Evolutionary conservation across 1,139 yeast genomes (phyloP).

Genomic region (Geotrichum armillariae): DNA sequence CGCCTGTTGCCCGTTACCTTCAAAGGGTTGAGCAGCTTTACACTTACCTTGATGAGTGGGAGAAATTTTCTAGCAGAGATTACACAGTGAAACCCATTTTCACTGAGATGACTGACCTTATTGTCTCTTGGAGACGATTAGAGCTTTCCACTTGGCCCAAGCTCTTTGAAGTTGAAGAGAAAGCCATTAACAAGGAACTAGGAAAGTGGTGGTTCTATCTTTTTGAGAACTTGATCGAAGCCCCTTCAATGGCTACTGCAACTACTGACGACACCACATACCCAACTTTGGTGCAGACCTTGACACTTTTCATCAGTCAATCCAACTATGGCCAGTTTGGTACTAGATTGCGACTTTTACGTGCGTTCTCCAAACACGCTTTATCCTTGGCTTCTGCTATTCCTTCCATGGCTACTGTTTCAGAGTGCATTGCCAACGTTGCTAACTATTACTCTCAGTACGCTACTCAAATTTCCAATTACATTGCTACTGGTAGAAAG

Average conservation of each 20-base stretch:
- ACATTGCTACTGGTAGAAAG: slow-evolving; percentile 49
- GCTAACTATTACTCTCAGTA: slow-evolving; percentile 70
- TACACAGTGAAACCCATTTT: slow-evolving; percentile 62
- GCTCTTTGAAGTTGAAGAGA: slow-evolving; percentile 68
- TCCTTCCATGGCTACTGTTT: slow-evolving; percentile 28
- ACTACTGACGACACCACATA: slow-evolving; percentile 36
- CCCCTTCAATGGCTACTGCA: slow-evolving; percentile 28
- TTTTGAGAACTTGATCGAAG: slow-evolving; percentile 62
- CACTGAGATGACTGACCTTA: slow-evolving; percentile 60
- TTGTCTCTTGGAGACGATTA: slow-evolving; percentile 86
- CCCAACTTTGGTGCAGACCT: slow-evolving; percentile 57
- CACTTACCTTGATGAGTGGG: slow-evolving; percentile 86
- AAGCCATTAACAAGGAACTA: slow-evolving; percentile 48
- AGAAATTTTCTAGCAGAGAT: slow-evolving; percentile 80
- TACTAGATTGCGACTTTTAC: slow-evolving; percentile 56
- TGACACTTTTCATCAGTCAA: slow-evolving; percentile 74
- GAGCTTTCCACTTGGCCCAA: slow-evolving; percentile 87
- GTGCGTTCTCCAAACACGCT: slow-evolving; percentile 60
- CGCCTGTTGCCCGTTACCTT: slow-evolving; percentile 76
- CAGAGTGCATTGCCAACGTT: slow-evolving; percentile 59
- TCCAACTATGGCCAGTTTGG: slow-evolving; percentile 73
- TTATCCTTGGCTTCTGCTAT: slow-evolving; percentile 19
- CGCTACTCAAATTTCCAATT: slow-evolving; percentile 46
- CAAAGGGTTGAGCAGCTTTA: slow-evolving; percentile 87
- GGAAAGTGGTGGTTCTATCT: slow-evolving; percentile 93